Evolutionary conservation across 2,329 filamentous ascomycete species (phyloP).

Genomic region (Fusarium sp.): DNA sequence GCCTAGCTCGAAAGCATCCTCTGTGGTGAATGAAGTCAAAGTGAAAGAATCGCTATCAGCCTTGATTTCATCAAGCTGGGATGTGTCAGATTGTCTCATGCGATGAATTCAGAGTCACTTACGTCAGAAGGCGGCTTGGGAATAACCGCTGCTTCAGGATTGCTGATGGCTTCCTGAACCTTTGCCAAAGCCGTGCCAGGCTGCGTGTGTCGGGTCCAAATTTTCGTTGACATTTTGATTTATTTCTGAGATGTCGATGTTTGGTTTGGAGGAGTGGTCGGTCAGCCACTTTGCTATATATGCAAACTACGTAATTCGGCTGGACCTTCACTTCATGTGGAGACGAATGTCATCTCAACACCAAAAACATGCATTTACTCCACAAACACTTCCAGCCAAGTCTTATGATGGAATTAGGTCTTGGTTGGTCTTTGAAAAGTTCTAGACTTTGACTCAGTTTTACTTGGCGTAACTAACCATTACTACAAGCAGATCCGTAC

Average conservation of each 20-base stretch:
- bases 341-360: not conserved
- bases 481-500: not conserved
- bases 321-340: slow-evolving; percentile 33
- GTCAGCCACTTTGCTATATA: slow-evolving; percentile 4
- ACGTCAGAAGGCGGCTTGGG: slow-evolving; percentile 41
- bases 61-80: slow-evolving; percentile 48
- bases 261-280: not conserved
- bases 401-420: not conserved
- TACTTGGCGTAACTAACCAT: not conserved
- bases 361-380: not conserved
- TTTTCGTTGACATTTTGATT: slow-evolving; percentile 29
- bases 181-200: slow-evolving; percentile 33
- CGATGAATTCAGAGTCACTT: not conserved
- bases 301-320: slow-evolving; percentile 16
- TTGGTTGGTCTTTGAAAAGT: not conserved
- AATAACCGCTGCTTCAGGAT: slow-evolving; percentile 25
- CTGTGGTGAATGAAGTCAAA: slow-evolving; percentile 67
- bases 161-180: slow-evolving; percentile 38
- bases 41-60: slow-evolving; percentile 58
- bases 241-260: not conserved
- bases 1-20: slow-evolving; percentile 74
- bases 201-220: slow-evolving; percentile 31
- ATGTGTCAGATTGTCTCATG: slow-evolving; percentile 5
- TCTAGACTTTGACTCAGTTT: not conserved
- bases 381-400: not conserved